Evolutionary conservation across 176 grass and related monocot genomes (phyloP).

Genomic region (Saccharum spontaneum): DNA sequence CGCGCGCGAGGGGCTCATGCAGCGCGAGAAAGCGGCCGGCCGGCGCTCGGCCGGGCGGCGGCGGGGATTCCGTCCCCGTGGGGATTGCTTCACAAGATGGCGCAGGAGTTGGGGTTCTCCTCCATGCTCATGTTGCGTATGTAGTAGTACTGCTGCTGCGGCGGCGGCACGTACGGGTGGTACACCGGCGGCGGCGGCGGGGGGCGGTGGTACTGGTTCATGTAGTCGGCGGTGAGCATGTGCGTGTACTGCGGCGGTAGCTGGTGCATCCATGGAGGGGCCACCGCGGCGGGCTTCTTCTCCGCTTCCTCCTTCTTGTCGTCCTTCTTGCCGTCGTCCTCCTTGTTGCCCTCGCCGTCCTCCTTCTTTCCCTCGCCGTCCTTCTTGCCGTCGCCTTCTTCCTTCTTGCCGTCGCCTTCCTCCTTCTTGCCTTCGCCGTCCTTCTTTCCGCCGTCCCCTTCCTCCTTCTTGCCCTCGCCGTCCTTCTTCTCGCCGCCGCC

Average conservation of each 20-base stretch:
- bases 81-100: constrained; percentile 43
- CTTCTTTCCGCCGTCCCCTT: not conserved
- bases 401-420: not conserved
- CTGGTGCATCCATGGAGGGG: not conserved
- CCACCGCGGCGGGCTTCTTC: constrained; percentile 10
- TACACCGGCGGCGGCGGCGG: constrained; percentile 5
- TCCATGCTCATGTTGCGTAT: constrained; percentile 64
- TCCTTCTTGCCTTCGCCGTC: not conserved
- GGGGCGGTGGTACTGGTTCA: constrained; percentile 47
- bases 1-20: not conserved
- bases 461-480: constrained; percentile 20
- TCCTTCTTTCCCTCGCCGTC: constrained; percentile 1
- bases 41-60: too few species aligned
- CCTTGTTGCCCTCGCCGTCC: not conserved
- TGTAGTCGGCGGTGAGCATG: constrained; percentile 41
- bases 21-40: not conserved
- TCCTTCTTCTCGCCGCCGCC: not conserved
- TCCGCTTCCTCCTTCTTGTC: not conserved
- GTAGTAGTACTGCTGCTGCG: constrained; percentile 47
- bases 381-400: not conserved
- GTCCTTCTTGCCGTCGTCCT: not conserved
- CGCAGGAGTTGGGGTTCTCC: constrained; percentile 87
- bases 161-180: not conserved
- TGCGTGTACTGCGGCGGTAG: constrained; percentile 32
- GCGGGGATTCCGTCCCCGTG: not conserved